These are phyloP conservation scores for Boletus barrowsii DNA, from an alignment of 768 basidiomycete species.

Conservation along the genomic window DNA sequence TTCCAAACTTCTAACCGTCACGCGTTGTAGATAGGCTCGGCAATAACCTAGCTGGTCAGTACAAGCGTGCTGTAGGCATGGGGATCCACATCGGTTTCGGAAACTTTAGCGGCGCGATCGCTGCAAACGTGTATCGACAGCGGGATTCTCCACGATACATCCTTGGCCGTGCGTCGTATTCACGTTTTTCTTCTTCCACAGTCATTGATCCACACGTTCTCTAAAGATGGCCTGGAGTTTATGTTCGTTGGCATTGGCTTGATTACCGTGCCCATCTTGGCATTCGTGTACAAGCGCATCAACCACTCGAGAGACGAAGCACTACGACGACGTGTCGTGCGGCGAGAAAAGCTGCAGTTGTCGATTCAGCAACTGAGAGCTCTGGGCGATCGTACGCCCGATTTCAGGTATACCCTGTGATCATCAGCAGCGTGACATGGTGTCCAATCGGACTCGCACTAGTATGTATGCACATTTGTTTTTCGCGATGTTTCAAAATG, in stretches of 20 bases:
- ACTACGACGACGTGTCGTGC: constrained; percentile 7
- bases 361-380: constrained; percentile 24
- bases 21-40: constrained; percentile 43
- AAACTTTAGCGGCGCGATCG: constrained; percentile 63
- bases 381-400: constrained; percentile 60
- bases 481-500: no score
- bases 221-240: constrained; percentile 55
- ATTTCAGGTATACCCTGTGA: constrained; percentile 55
- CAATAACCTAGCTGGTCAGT: constrained; percentile 56
- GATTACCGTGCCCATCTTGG: constrained; percentile 46
- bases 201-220: neutral
- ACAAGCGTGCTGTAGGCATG: constrained; percentile 68
- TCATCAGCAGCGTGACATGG: no score
- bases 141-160: constrained; percentile 59
- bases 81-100: constrained; percentile 52
- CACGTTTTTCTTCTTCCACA: neutral
- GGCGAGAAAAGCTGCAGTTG: constrained; percentile 16
- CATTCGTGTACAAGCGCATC: constrained; percentile 51
- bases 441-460: no score
- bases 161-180: constrained; percentile 52
- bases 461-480: no score
- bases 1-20: neutral
- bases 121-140: constrained; percentile 58
- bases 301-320: constrained; percentile 48
- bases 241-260: constrained; percentile 70